These are phyloP conservation scores for Pachyrhizus erosus DNA, from an alignment of 306 rosid species.

Conservation along the genomic window DNA sequence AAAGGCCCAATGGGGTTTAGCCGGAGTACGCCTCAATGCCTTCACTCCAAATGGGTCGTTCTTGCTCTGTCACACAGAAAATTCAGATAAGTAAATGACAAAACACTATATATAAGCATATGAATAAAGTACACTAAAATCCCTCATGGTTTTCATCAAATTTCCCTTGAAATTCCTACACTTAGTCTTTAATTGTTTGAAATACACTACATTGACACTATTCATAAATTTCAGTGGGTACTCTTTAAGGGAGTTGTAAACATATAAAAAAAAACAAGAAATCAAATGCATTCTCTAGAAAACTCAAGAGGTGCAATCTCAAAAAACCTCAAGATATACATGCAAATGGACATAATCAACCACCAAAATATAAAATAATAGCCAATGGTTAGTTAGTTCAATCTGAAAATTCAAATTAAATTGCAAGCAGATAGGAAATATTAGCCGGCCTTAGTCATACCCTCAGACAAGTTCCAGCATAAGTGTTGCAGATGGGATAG, in stretches of 20 bases:
- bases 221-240: too few relatives aligned
- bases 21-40: slow-evolving; percentile 80
- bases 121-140: background rate
- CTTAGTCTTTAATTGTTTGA: background rate
- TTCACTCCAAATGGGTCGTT: slow-evolving; percentile 77
- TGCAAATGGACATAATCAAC: background rate
- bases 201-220: background rate
- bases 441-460: slow-evolving; percentile 46
- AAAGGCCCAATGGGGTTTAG: slow-evolving; percentile 60
- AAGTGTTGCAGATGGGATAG: slow-evolving; percentile 70
- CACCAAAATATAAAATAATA: background rate
- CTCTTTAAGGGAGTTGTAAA: too few relatives aligned
- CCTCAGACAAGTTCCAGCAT: slow-evolving; percentile 66
- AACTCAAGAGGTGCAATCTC: too few relatives aligned
- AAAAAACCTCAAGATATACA: too few relatives aligned
- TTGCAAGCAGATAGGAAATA: slow-evolving; percentile 1
- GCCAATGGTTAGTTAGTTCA: background rate
- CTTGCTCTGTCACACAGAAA: slow-evolving; percentile 64
- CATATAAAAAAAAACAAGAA: too few relatives aligned
- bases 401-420: background rate
- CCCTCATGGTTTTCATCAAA: background rate
- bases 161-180: background rate
- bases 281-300: too few relatives aligned
- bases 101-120: background rate
- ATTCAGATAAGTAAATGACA: slow-evolving; percentile 19